These are phyloP conservation scores for Naumovozyma baii DNA, from an alignment of 805 yeast species.

Conservation along the genomic window DNA sequence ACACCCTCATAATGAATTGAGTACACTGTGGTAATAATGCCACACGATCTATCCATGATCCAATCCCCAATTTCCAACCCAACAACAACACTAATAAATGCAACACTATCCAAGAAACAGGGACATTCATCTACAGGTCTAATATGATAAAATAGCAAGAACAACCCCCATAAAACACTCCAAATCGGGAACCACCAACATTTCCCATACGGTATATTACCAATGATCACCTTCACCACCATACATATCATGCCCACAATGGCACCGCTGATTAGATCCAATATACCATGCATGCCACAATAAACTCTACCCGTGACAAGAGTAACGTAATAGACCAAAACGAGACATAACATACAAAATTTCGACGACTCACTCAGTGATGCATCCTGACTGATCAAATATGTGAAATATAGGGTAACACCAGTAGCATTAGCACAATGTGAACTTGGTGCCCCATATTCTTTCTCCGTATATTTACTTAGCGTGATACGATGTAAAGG, in stretches of 20 bases:
- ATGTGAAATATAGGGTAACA: conserved; percentile 46
- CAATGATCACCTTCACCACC: conserved; percentile 36
- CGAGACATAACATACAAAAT: conserved; percentile 3
- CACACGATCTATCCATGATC: conserved; percentile 27
- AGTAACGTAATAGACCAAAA: conserved; percentile 45
- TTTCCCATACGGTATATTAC: conserved; percentile 26
- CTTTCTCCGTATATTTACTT: conserved; percentile 83
- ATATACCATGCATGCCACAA: conserved; percentile 95
- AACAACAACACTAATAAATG: conserved; percentile 77
- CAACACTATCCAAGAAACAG: conserved; percentile 90
- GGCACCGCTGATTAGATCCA: conserved; percentile 63
- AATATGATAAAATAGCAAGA: conserved; percentile 58
- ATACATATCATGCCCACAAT: conserved; percentile 50
- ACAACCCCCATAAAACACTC: conserved; percentile 35
- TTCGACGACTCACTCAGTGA: neutral
- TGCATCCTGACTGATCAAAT: conserved; percentile 1
- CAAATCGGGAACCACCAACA: conserved; percentile 29
- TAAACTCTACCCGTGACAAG: conserved; percentile 75
- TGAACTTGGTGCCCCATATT: conserved; percentile 90
- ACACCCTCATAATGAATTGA: conserved; percentile 4
- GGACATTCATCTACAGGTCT: conserved; percentile 91
- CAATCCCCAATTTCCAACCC: conserved; percentile 66
- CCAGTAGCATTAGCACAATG: conserved; percentile 93
- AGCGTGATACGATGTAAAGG: conserved; percentile 84
- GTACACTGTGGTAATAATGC: conserved; percentile 4